Evolutionary conservation across 2,329 filamentous ascomycete genomes (phyloP).

Genomic region (Xylariaceae sp.): DNA sequence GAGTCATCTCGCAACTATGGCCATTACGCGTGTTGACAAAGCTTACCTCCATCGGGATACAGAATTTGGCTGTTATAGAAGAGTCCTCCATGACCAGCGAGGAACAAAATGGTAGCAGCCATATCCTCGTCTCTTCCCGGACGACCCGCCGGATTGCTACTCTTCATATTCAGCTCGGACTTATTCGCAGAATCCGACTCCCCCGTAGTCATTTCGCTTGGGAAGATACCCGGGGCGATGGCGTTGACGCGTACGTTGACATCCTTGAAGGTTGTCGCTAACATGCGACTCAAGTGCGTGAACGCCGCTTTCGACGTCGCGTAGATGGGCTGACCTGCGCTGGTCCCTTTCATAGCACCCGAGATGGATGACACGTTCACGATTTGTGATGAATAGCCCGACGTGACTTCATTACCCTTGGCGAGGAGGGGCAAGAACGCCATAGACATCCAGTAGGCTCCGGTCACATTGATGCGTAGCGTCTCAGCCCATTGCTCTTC

Average conservation of each 20-base stretch:
- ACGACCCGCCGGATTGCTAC: slow-evolving; percentile 8
- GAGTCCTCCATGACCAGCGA: slow-evolving; percentile 12
- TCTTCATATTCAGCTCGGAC: slow-evolving; percentile 10
- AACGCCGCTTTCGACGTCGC: slow-evolving; percentile 11
- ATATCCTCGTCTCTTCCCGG: slow-evolving; percentile 16
- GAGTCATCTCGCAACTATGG: no score
- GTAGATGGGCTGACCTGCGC: slow-evolving; percentile 13
- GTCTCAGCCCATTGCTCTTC: slow-evolving; percentile 12
- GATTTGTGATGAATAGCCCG: no score
- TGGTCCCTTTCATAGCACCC: slow-evolving; percentile 11
- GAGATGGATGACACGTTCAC: slow-evolving; percentile 11
- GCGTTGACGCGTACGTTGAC: no score
- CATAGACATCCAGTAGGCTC: slow-evolving; percentile 12
- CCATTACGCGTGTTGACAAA: no score
- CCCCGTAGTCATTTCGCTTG: slow-evolving; percentile 13
- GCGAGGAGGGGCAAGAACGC: slow-evolving; percentile 13
- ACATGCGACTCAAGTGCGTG: slow-evolving; percentile 13
- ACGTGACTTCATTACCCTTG: slow-evolving; percentile 11
- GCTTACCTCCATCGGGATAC: slow-evolving; percentile 14
- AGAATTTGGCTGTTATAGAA: slow-evolving; percentile 15
- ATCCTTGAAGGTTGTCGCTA: slow-evolving; percentile 16
- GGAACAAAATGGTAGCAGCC: slow-evolving; percentile 14
- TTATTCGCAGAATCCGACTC: no score
- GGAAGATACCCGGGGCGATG: slow-evolving; percentile 12
- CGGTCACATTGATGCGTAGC: slow-evolving; percentile 12